phyloP scores from a whole-genome alignment of 495 filamentous ascomycete genomes.

The Penicillium samsonianum region DNA sequence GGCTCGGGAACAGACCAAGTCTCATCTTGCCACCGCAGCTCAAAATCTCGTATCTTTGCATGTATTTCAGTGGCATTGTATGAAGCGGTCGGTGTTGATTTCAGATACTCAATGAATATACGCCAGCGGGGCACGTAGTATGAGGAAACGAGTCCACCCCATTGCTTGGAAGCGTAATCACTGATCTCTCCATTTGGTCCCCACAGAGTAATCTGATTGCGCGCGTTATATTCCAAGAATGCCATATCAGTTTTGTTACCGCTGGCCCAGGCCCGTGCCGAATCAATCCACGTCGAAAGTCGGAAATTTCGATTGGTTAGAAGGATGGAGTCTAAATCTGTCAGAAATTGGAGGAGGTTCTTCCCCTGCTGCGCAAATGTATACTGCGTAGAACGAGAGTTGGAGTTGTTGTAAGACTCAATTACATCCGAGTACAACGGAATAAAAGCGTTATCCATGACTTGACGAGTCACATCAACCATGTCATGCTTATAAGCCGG shows the following conservation, averaged over 20 bases:
- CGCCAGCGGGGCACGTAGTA: slow-evolving; percentile 54
- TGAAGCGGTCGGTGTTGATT: slow-evolving; percentile 25
- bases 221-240: slow-evolving; percentile 53
- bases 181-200: slow-evolving; percentile 51
- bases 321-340: slow-evolving; percentile 46
- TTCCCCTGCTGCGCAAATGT: slow-evolving; percentile 28
- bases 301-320: slow-evolving; percentile 47
- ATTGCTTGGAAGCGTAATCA: slow-evolving; percentile 54
- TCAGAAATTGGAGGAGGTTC: slow-evolving; percentile 36
- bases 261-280: slow-evolving; percentile 39
- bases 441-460: slow-evolving; percentile 50
- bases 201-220: slow-evolving; percentile 58
- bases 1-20: slow-evolving; percentile 25
- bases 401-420: slow-evolving; percentile 33
- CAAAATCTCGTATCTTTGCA: slow-evolving; percentile 36
- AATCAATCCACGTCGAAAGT: slow-evolving; percentile 44
- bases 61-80: slow-evolving; percentile 40
- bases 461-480: slow-evolving; percentile 54
- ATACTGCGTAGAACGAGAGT: slow-evolving; percentile 15
- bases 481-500: slow-evolving; percentile 51
- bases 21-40: slow-evolving; percentile 42
- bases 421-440: slow-evolving; percentile 41
- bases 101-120: slow-evolving; percentile 49
- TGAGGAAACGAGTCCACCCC: slow-evolving; percentile 48
- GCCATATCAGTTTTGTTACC: slow-evolving; percentile 28